Conservation (phyloP, 2,329 filamentous ascomycete genomes). For the Paecilomyces niveus region DNA sequence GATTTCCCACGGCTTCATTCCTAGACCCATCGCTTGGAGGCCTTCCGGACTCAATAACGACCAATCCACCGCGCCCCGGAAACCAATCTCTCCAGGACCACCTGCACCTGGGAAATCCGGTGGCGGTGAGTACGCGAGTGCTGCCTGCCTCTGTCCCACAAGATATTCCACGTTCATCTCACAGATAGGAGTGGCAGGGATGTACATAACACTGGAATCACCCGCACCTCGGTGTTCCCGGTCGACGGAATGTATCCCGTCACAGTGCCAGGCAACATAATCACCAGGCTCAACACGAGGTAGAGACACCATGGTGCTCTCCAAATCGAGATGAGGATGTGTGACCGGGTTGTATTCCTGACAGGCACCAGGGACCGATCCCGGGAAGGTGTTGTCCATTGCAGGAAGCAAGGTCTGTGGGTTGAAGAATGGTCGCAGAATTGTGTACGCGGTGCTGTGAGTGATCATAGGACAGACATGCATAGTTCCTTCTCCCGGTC, state of each 20-base stretch:
- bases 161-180: constrained; percentile 67
- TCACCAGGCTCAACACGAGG: constrained; percentile 65
- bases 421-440: constrained; percentile 78
- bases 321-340: constrained; percentile 64
- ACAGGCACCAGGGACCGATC: constrained; percentile 59
- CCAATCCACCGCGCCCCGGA: constrained; percentile 33
- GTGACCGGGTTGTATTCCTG: constrained; percentile 60
- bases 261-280: constrained; percentile 74
- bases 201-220: constrained; percentile 83
- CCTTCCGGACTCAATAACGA: constrained; percentile 39
- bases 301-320: constrained; percentile 63
- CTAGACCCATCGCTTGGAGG: constrained; percentile 50
- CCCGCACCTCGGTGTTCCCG: constrained; percentile 61
- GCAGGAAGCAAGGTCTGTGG: constrained; percentile 39
- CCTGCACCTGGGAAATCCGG: constrained; percentile 62
- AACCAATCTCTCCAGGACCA: constrained; percentile 34
- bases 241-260: constrained; percentile 76
- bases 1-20: constrained; percentile 42
- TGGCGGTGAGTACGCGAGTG: constrained; percentile 58
- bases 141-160: constrained; percentile 61
- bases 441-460: constrained; percentile 69
- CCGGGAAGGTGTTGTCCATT: constrained; percentile 52
- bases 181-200: constrained; percentile 77
- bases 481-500: constrained; percentile 69
- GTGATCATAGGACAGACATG: constrained; percentile 72